Percentiles rank a stretch among this genome's conserved stretches.
phyloP scores from a whole-genome alignment of 2,329 filamentous ascomycete genomes.

The Celoporthe dispersa region DNA sequence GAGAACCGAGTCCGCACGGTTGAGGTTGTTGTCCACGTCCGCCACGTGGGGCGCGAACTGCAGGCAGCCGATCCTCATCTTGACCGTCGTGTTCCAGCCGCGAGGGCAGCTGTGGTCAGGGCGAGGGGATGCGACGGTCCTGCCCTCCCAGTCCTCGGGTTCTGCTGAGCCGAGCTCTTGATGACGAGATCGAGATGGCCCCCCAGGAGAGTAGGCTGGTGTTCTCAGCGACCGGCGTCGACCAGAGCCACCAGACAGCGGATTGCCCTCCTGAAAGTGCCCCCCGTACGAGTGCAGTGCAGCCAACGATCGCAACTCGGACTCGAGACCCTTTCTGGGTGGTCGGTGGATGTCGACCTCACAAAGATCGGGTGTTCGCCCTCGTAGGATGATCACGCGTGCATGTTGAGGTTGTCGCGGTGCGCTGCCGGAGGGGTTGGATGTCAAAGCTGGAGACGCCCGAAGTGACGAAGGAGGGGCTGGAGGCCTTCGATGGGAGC shows the following conservation, averaged over 20 bases:
- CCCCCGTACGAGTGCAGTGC: neutral
- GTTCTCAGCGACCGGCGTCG: neutral
- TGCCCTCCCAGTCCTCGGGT: neutral
- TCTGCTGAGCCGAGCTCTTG: neutral
- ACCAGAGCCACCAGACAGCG: neutral
- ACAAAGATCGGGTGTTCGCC: neutral
- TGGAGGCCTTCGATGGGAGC: conserved; percentile 2
- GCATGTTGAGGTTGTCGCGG: neutral
- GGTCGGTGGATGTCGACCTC: neutral
- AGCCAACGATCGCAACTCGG: neutral
- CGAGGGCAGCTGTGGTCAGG: neutral
- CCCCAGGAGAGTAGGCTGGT: neutral
- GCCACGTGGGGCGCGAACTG: conserved; percentile 76
- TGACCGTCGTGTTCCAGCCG: conserved; percentile 27
- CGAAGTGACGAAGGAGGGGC: neutral
- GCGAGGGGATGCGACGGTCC: neutral
- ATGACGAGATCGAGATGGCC: neutral
- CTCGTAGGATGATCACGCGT: neutral
- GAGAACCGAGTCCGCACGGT: conserved; percentile 68
- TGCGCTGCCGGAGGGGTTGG: neutral
- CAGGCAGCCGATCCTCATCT: conserved; percentile 71
- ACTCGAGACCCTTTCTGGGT: neutral
- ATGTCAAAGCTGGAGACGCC: neutral
- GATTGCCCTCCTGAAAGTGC: neutral
- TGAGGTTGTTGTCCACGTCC: conserved; percentile 71